Evolutionary conservation across 1,284 basidiomycete species (phyloP).

Genomic region (Ceratobasidium sp.): DNA sequence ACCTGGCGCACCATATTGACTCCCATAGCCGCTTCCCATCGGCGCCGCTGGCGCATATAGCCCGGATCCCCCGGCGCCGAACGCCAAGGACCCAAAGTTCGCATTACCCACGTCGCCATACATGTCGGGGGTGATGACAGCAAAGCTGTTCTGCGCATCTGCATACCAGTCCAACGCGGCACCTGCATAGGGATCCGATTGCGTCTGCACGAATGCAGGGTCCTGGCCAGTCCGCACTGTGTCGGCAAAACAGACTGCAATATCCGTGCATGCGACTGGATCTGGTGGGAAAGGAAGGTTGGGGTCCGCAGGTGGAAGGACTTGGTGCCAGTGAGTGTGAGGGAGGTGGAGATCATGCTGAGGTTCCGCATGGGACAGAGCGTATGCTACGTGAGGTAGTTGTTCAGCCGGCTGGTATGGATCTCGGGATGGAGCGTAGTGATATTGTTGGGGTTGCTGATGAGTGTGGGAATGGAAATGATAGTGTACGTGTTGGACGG

Average conservation of each 20-base stretch:
- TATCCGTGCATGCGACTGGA: slow-evolving; percentile 33
- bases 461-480: background rate
- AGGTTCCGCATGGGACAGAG: slow-evolving; percentile 18
- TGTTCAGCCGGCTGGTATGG: background rate
- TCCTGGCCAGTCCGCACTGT: slow-evolving; percentile 32
- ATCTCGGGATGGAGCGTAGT: background rate
- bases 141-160: slow-evolving; percentile 15
- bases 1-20: background rate
- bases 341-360: slow-evolving; percentile 36
- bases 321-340: slow-evolving; percentile 33
- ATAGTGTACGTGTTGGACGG: slow-evolving; percentile 4
- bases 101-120: background rate
- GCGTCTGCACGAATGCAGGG: slow-evolving; percentile 22
- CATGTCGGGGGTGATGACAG: slow-evolving; percentile 3
- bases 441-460: slow-evolving; percentile 6
- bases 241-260: slow-evolving; percentile 37
- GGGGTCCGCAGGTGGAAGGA: slow-evolving; percentile 32
- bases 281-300: slow-evolving; percentile 40
- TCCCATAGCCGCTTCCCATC: background rate
- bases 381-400: slow-evolving; percentile 40
- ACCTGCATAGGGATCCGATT: slow-evolving; percentile 25
- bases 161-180: slow-evolving; percentile 22
- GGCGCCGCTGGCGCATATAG: background rate
- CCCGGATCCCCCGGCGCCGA: background rate
- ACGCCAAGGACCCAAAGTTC: background rate